A percentile compares a stretch with the other conserved stretches of the same genome.
Conservation (phyloP, 257 asterid species). For the Ligustrum vulgare region DNA sequence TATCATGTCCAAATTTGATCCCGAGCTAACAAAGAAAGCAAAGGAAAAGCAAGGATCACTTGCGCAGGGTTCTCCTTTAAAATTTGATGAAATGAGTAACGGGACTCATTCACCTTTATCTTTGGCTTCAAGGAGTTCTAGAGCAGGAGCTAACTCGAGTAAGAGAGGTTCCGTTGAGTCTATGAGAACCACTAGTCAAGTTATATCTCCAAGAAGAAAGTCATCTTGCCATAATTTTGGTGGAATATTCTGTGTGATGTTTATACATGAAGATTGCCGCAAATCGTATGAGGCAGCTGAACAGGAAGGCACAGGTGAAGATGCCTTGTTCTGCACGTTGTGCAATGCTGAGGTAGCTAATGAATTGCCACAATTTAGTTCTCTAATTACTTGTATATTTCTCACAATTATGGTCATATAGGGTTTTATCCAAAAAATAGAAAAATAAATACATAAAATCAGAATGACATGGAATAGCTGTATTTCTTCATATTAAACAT, state of each 20-base stretch:
- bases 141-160: conserved; percentile 65
- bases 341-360: conserved; percentile 89
- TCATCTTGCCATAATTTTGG: conserved; percentile 56
- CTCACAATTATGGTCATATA: background rate
- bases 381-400: background rate
- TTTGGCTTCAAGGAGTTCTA: conserved; percentile 72
- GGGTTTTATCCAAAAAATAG: background rate
- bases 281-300: conserved; percentile 59
- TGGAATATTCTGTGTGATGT: conserved; percentile 66
- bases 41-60: conserved; percentile 47
- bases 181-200: conserved; percentile 53
- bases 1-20: conserved; percentile 75
- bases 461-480: background rate
- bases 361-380: conserved; percentile 2
- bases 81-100: conserved; percentile 65
- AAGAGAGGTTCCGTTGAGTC: conserved; percentile 65
- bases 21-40: conserved; percentile 45
- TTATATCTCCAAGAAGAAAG: conserved; percentile 41
- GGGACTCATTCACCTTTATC: conserved; percentile 71
- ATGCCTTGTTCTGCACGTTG: conserved; percentile 94
- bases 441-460: background rate
- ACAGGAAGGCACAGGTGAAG: conserved; percentile 74
- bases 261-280: conserved; percentile 85
- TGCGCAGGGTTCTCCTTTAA: conserved; percentile 44
- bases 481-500: background rate